phyloP scores from a whole-genome alignment of 2,329 filamentous ascomycete genomes.

The Fusarium pseudoanthophilum region DNA sequence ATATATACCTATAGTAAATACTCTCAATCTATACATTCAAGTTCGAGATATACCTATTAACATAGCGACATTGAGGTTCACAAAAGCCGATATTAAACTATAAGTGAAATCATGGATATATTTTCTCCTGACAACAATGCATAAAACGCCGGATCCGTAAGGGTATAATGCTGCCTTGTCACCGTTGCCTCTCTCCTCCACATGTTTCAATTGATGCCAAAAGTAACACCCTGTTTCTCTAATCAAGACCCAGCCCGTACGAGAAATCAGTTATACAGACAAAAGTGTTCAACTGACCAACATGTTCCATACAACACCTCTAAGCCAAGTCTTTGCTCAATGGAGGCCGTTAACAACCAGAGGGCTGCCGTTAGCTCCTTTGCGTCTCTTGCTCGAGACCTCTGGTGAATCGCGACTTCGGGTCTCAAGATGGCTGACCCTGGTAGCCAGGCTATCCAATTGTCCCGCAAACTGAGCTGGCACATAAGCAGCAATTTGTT shows the following conservation, averaged over 20 bases:
- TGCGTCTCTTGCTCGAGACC: slow-evolving; percentile 38
- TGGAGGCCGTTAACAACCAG: slow-evolving; percentile 16
- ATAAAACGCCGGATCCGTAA: slow-evolving; percentile 22
- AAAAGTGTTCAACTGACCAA: not conserved
- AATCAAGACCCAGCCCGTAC: not conserved
- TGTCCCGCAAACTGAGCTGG: slow-evolving; percentile 35
- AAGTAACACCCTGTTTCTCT: not conserved
- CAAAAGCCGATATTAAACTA: not conserved
- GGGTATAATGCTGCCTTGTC: slow-evolving; percentile 33
- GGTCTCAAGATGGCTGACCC: slow-evolving; percentile 39
- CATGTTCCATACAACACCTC: not conserved
- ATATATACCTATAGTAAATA: too few species aligned
- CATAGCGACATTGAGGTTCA: not conserved
- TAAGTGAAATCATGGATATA: not conserved
- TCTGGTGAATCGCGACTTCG: slow-evolving; percentile 11
- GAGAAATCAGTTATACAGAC: slow-evolving; percentile 3
- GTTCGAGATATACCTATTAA: not conserved
- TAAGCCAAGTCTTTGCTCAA: slow-evolving; percentile 3
- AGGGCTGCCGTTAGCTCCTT: slow-evolving; percentile 33
- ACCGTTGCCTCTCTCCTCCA: not conserved
- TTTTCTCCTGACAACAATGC: not conserved
- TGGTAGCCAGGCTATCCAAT: slow-evolving; percentile 30
- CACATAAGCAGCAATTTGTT: slow-evolving; percentile 48
- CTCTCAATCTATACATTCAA: not conserved
- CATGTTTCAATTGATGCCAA: slow-evolving; percentile 5